Evolutionary conservation across 768 basidiomycete species (phyloP).

Genomic region (Suillus tomentosus): DNA sequence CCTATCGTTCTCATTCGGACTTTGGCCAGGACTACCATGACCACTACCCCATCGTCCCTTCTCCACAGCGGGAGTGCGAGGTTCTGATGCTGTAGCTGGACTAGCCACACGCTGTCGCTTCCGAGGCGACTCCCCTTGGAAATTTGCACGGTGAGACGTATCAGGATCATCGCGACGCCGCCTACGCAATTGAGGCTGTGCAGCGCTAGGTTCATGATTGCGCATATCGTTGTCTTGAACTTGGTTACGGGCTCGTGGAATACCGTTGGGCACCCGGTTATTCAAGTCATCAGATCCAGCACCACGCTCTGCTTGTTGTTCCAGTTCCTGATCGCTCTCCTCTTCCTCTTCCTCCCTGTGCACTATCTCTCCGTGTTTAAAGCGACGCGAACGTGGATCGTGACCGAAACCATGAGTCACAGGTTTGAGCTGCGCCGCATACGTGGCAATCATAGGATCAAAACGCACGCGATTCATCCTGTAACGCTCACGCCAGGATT

Average conservation of each 20-base stretch:
- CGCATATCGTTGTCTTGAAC: constrained; percentile 1
- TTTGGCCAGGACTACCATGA: background rate
- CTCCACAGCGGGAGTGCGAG: background rate
- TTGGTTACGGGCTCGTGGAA: constrained; percentile 8
- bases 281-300: background rate
- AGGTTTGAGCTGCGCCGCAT: constrained; percentile 20
- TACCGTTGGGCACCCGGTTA: background rate
- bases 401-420: constrained; percentile 25
- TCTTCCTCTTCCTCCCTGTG: constrained; percentile 12
- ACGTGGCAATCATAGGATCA: constrained; percentile 42
- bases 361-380: background rate
- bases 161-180: constrained; percentile 19
- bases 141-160: constrained; percentile 9
- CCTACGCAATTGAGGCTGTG: constrained; percentile 16
- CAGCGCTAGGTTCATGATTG: constrained; percentile 1
- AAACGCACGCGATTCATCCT: constrained; percentile 43
- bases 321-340: background rate
- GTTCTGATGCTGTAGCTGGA: constrained; percentile 1
- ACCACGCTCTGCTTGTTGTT: background rate
- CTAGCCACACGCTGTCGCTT: constrained; percentile 21
- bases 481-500: constrained; percentile 67
- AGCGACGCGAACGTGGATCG: constrained; percentile 25
- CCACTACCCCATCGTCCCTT: background rate
- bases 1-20: background rate
- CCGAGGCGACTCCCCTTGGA: background rate